Evolutionary conservation across 768 basidiomycete species (phyloP), one percentile per base, ranked within the genome.

Genomic region (Pisolithus orientalis): DNA sequence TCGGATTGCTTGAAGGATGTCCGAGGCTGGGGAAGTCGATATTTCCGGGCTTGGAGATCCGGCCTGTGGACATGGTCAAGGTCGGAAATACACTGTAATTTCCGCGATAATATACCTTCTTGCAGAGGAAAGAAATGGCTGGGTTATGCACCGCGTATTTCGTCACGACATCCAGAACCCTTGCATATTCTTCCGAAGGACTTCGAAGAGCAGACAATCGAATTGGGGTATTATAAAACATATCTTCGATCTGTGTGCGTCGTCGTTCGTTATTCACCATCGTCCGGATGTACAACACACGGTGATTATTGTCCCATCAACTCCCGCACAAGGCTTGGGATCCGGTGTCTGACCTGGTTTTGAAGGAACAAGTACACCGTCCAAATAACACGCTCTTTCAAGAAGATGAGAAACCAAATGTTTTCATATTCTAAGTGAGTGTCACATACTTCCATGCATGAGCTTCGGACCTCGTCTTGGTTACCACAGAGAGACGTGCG

Each of bases 81-180:
- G 13, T 43, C 28, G 10, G 32, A 37, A 11, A 4, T 44, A 34
- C 52, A 44, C 11, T 7, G 39, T 9, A 39, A 53, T 38, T 24
- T 7, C 44, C 14, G 21, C 25, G 39, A 44, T 42, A 16, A 49
- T 60, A 44, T 44, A 87, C 92, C 80, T 97, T 98, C 68, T 90
- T 94, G 76, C 94, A 97, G 0, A 83, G 75, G 70, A 97, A 95
- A 0, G 93, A 79, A 3, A 94, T 82, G 10, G 78, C 80, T 0
- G 95, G 82, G 64, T 99, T 98, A 65, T 99, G 96, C 9, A 94
- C 77, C 0, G 96, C 92, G 63, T 99, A 99, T 55, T 87, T 89
- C 2, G 90, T 90, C 27, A 98, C 75, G 9, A 98, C 90, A 56
- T 95, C 91, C 2, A 98, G 75, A 40, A 98, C 93, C 32, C 90